A percentile compares a stretch with the other conserved stretches of the same genome.
phyloP scores from a whole-genome alignment of 257 asterid species.

The Knoxia roxburghii region DNA sequence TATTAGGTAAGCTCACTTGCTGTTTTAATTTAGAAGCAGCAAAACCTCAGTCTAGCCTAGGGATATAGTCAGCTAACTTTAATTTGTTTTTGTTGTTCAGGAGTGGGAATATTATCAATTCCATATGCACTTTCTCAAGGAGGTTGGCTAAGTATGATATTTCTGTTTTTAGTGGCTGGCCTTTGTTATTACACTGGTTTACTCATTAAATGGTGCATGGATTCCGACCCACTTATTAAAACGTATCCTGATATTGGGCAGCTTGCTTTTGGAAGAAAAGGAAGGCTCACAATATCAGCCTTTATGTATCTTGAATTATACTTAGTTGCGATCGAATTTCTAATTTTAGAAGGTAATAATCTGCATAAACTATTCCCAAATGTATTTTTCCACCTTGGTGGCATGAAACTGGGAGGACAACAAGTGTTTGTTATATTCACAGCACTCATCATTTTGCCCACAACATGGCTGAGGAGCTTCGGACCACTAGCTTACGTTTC shows the following conservation, averaged over 20 bases:
- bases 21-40: too few relatives aligned
- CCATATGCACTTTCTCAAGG: constrained; percentile 50
- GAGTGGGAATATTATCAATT: constrained; percentile 50
- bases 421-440: constrained; percentile 28
- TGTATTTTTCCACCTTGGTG: constrained; percentile 17
- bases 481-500: constrained; percentile 46
- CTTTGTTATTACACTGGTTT: constrained; percentile 42
- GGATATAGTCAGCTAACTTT: too few relatives aligned
- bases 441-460: constrained; percentile 43
- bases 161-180: constrained; percentile 25
- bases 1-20: constrained; percentile 28
- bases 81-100: constrained; percentile 4
- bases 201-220: constrained; percentile 46
- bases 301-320: constrained; percentile 46
- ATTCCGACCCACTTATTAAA: constrained; percentile 23
- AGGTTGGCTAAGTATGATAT: constrained; percentile 40
- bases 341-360: constrained; percentile 50
- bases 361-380: constrained; percentile 47
- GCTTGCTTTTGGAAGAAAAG: constrained; percentile 43
- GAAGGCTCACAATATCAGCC: constrained; percentile 7
- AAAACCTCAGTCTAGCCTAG: too few relatives aligned
- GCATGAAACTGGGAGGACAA: constrained; percentile 28
- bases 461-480: constrained; percentile 46
- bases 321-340: constrained; percentile 44
- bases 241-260: constrained; percentile 52